Evolutionary conservation across 805 yeast genomes (phyloP), one percentile per base, ranked within the genome.

Genomic region (Starmerella vaccinii): DNA sequence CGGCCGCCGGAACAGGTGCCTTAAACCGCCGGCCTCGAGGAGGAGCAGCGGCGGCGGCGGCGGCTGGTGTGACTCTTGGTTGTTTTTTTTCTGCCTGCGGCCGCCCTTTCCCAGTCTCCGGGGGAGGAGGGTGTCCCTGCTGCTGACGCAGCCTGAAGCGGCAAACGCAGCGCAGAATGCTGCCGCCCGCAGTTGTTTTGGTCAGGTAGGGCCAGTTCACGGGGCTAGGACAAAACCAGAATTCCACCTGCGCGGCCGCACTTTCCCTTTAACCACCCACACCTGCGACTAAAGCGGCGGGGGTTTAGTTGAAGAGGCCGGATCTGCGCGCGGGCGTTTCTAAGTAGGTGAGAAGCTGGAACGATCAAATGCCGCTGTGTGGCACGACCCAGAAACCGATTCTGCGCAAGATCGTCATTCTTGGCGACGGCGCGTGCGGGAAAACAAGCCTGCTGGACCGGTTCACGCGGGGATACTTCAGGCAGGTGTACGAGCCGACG

Each of bases 381-480:
- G 71, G 71, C 47, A 62, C 66, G 21, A 55, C 68, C 18, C 60
- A 64, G 22, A 56, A 35, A 54, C 56, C 60, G 72, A 86, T 87
- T 56, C 88, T 86, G 68, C 82, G 96, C 60, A 89, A 89, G 66
- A 87, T 89, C 49, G 97, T 89, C 61, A 89, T 89, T 55, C 73
- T 90, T 24, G 97, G 97, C 46, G 97, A 90, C 69, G 97, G 97
- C 78, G 97, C 97, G 21, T 90, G 97, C 72, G 98, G 98, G 68
- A 90, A 90, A 67, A 90, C 98, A 2, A 89, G 97, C 10, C 73
- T 92, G 49, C 73, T 90, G 63, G 92, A 90, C 65, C 96, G 92
- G 56, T 92, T 90, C 71, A 92, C 98, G 5, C 74, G 96, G 60
- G 98, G 98, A 1, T 92, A 90, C 68, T 90, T 90, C 71, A 97